Evolutionary conservation across 176 grass and related monocot genomes (phyloP), one percentile per base, ranked within the genome.

Genomic region (Tillandsia leiboldiana): DNA sequence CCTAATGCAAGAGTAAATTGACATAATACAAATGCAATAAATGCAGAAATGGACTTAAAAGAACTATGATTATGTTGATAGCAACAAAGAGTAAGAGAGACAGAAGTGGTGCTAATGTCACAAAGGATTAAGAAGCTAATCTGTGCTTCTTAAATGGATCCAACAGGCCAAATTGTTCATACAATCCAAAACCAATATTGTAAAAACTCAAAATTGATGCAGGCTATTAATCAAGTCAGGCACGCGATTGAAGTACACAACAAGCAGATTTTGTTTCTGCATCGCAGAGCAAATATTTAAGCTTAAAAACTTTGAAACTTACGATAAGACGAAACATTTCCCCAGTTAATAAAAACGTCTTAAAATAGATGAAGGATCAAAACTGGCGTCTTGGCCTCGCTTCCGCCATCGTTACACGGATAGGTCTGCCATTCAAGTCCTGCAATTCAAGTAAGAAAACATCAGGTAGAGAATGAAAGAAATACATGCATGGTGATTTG

Each of bases 361-460:
- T 61, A 53, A 67, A 52, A 15, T 18, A 59, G 52, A 68, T 24
- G 13, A 13, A 2, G 13, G 33, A 12, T 92, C 75, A 96, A 81
- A 85, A 90, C 64, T 83, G 11, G 50, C 84, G 81, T 59, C 82
- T 88, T 10, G 86, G 89, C 74, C 85, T 99, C 3, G 86, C 81
- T 75, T 99, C 94, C 2, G 94, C 89, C 26, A 90, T 68, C 8
- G 89, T 92, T 3, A 99, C 89, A 59, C 82, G 87, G 62, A 99
- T 99, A 20, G 83, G 71, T 76, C 89, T 86, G 79, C 89, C 94
- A 51, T 99, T 82, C 22, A 99, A 73, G 71, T 99, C 89, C 94
- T 99, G 70, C 67, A 79, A 74, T 50, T 52, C 11, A 66, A 72
- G 10, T 53, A 0, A 47, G 51, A 57, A 50, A 13, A 54, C 42